Evolutionary conservation across 305 asterid species (phyloP), one percentile per base, ranked within the genome.

Genomic region (Rubia balearica): DNA sequence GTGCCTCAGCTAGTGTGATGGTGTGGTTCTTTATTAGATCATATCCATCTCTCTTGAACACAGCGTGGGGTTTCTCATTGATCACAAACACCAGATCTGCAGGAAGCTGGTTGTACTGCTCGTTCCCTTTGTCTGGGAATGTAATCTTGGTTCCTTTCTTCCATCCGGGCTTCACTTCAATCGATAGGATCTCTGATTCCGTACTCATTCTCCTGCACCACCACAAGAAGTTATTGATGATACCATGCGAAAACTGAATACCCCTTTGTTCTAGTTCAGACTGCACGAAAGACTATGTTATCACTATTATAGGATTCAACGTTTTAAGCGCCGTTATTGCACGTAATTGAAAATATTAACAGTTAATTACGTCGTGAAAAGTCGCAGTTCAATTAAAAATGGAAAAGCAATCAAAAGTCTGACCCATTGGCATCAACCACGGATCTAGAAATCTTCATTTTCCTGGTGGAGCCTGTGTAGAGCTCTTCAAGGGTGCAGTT

Each of bases 91-190:
- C 89, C 0, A 94, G 89, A 67, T 94, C 99, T 30, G 95, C 96
- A 0, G 99, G 88, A 10, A 89, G 92, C 77, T 88, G 97, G 45
- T 87, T 84, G 59, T 67, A 85, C 64, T 91, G 97, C 76, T 91
- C 93, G 36, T 94, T 91, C 3, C 99, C 98, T 83, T 94, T 89
- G 85, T 88, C 98, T 4, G 84, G 93, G 60, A 94, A 94, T 6
- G 96, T 91, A 68, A 94, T 86, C 85, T 89, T 91, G 13, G 98
- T 91, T 12, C 98, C 99, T 61, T 83, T 89, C 71, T 84, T 94
- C 99, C 99, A 94, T 0, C 97, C 98, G 2, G 99, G 97, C 83
- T 90, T 86, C 62, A 92, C 87, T 40, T 89, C 96, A 2, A 92
- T 90, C 8, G 87, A 84, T 64, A 90, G 12, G 69, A 90, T 83